Evolutionary conservation across 257 asterid species (phyloP), one percentile per base, ranked within the genome.

Genomic region (Linaria vulgaris): DNA sequence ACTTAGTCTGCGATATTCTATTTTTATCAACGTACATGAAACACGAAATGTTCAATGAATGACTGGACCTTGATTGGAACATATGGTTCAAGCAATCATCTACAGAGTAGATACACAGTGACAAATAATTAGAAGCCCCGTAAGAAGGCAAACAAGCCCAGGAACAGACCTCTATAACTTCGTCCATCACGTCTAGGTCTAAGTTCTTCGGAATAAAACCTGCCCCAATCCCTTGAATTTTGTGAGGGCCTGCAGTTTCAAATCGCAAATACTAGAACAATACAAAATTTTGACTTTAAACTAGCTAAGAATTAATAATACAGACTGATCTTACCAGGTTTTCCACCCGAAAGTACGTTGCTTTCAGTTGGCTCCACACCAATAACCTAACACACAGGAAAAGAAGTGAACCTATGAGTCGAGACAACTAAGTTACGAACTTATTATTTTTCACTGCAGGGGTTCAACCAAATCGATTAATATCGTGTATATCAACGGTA

Each of bases 161-260:
- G 60, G 56, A n/a, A 22, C 56, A 63, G 25, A 88, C 99, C 95
- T 81, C 95, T 71, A 94, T 85, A 57, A 94, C 97, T 88, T 94
- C 99, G 78, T 90, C 99, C 85, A 94, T 80, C 70, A 90, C 77
- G 61, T 78, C 88, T 81, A 76, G 95, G 76, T 94, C 97, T 72
- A 94, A 79, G 72, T 90, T 94, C 79, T 86, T 80, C 65, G 97
- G 99, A 50, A 90, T 80, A 83, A 90, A 94, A 90, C 99, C 99
- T 85, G 99, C 97, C 68, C 97, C 99, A 87, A 94, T 94, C 79
- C 99, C 96, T 87, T 90, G 99, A 94, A 94, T 94, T 90, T 94
- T 90, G 97, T 94, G 99, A 90, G 99, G 99, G 84, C 97, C 97
- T 94, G 99, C 95, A 85, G 68, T 84, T 81, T 76, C 82, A 77